These are phyloP conservation scores for Populus nigra DNA, from an alignment of 345 rosid genomes.

Conservation along the genomic window DNA sequence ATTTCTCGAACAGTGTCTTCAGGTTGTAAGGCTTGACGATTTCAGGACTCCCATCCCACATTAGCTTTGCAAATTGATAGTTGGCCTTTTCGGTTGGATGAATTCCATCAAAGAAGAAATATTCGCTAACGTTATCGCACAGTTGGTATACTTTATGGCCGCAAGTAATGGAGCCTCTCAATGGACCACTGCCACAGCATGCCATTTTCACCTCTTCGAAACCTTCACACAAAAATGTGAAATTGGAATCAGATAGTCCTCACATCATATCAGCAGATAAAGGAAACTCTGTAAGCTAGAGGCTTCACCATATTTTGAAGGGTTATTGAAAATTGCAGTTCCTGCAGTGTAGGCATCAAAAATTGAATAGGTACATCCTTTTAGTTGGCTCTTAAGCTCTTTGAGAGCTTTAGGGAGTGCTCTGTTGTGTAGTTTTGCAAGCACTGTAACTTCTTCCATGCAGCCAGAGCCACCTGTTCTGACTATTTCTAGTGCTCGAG, in stretches of 20 bases:
- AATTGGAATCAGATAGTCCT: background rate
- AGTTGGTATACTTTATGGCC: conserved; percentile 17
- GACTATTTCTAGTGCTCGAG: background rate
- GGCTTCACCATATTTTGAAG: conserved; percentile 19
- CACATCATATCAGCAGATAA: background rate
- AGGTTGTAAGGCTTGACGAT: background rate
- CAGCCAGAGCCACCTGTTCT: conserved; percentile 21
- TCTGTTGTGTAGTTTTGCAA: conserved; percentile 27
- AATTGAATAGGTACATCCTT: conserved; percentile 15
- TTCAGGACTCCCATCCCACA: conserved; percentile 11
- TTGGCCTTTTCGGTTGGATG: conserved; percentile 35
- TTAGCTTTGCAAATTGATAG: background rate
- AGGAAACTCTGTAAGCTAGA: background rate
- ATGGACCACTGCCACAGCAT: conserved; percentile 18
- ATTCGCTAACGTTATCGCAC: conserved; percentile 24
- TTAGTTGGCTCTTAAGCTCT: conserved; percentile 19
- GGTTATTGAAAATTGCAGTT: conserved; percentile 1
- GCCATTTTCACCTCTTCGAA: conserved; percentile 9
- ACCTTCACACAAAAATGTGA: background rate
- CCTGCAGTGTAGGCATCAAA: background rate
- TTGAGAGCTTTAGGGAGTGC: conserved; percentile 18
- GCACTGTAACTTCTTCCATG: conserved; percentile 12
- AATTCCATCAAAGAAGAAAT: conserved; percentile 33
- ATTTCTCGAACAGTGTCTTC: background rate
- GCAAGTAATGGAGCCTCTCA: conserved; percentile 5